Conservation (phyloP, 768 basidiomycete species). For the Kwoniella mangroviensis region DNA sequence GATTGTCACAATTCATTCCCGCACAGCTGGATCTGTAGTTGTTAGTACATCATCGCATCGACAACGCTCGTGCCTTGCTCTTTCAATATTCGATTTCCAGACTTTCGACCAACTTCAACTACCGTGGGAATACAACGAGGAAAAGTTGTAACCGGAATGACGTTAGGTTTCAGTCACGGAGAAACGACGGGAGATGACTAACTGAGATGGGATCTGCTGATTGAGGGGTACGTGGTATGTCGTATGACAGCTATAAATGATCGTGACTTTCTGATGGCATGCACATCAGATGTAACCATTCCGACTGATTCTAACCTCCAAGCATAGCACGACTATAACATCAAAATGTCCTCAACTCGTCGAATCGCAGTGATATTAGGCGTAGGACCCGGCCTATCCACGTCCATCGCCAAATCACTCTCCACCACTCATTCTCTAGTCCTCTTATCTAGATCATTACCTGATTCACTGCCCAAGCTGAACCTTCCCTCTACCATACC, state of each 20-base stretch:
- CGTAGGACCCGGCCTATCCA: slow-evolving; percentile 34
- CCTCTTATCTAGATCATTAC: slow-evolving; percentile 50
- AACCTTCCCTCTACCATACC: slow-evolving; percentile 32
- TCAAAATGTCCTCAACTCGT: slow-evolving; percentile 6
- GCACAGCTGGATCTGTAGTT: neutral
- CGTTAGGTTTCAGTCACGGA: neutral
- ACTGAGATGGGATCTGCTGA: neutral
- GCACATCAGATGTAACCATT: too few relatives aligned
- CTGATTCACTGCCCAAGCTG: slow-evolving; percentile 33
- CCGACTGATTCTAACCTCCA: neutral
- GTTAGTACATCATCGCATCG: neutral
- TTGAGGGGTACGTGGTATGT: neutral
- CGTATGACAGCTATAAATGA: too few relatives aligned
- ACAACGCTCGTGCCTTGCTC: neutral
- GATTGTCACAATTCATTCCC: neutral
- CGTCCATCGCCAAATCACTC: slow-evolving; percentile 36
- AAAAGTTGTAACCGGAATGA: neutral
- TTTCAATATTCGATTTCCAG: too few relatives aligned
- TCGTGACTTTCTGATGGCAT: neutral
- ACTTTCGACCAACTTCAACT: neutral
- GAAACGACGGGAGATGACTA: slow-evolving; percentile 1
- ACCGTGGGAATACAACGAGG: too few relatives aligned
- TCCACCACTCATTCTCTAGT: slow-evolving; percentile 50
- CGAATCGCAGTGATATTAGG: slow-evolving; percentile 41
- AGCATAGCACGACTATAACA: neutral